These are phyloP conservation scores for Fragilaria crotonensis DNA, from an alignment of 108 stramenopile species.

Conservation along the genomic window DNA sequence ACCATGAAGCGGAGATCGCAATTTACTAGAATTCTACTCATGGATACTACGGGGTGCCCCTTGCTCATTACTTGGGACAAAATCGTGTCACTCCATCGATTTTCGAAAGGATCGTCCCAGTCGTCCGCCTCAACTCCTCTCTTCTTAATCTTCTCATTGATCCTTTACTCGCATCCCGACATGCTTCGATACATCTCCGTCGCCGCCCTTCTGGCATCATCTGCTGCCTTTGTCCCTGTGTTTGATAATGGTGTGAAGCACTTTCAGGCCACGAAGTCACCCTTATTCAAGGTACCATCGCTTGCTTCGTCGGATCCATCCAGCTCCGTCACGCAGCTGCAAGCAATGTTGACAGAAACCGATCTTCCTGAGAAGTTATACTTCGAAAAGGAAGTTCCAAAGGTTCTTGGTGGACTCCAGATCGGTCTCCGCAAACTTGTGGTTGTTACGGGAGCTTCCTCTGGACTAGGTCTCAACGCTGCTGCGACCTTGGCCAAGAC, in stretches of 20 bases:
- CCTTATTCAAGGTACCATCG: not conserved
- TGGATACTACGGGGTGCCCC: not conserved
- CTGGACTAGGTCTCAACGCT: conserved; percentile 80
- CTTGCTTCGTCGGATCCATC: not conserved
- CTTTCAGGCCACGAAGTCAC: not conserved
- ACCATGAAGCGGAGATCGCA: not conserved
- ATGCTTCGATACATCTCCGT: not conserved
- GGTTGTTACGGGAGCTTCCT: conserved; percentile 86
- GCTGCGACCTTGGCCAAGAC: conserved; percentile 76
- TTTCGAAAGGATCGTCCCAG: too few species aligned
- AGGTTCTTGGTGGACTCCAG: conserved; percentile 80
- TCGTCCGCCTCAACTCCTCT: too few species aligned
- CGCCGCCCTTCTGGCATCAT: not conserved
- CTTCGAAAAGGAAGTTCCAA: conserved; percentile 63
- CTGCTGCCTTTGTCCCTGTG: conserved; percentile 3
- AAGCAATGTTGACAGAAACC: conserved; percentile 11
- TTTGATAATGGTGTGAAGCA: not conserved
- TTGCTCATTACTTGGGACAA: not conserved
- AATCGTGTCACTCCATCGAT: too few species aligned
- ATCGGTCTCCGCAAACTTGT: conserved; percentile 78
- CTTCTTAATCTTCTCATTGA: too few species aligned
- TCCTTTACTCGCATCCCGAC: not conserved
- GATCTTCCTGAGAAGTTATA: conserved; percentile 67
- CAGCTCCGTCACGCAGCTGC: not conserved
- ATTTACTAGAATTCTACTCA: not conserved